Evolutionary conservation across 2,329 filamentous ascomycete genomes (phyloP).

Genomic region (Zalaria obscura): DNA sequence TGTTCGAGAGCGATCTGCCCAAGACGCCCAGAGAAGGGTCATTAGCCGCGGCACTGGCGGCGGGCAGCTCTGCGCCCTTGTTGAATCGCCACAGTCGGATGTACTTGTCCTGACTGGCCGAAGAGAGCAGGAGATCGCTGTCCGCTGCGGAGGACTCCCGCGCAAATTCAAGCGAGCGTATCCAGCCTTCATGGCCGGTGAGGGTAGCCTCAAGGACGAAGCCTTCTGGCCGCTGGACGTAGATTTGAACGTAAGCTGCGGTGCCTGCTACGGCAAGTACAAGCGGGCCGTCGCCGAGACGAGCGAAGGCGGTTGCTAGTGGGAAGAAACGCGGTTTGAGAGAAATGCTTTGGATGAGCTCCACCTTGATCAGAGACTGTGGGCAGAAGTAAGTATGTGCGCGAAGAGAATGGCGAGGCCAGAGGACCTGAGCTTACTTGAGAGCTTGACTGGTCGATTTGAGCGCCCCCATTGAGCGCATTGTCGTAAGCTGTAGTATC

Average conservation of each 20-base stretch:
- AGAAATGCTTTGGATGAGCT: conserved; percentile 55
- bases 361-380: conserved; percentile 13
- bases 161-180: conserved; percentile 70
- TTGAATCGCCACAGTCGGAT: conserved; percentile 85
- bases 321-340: conserved; percentile 73
- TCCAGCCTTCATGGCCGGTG: conserved; percentile 86
- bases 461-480: too few relatives aligned
- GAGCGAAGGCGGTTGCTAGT: conserved; percentile 55
- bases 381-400: too few relatives aligned
- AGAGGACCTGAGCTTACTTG: too few relatives aligned
- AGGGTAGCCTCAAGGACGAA: conserved; percentile 67
- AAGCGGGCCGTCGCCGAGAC: conserved; percentile 36
- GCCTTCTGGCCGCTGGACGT: conserved; percentile 40
- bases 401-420: too few relatives aligned
- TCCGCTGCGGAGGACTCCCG: conserved; percentile 39
- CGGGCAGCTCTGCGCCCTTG: conserved; percentile 50
- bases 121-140: conserved; percentile 69
- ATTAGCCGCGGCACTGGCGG: conserved; percentile 37
- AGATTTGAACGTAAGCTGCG: conserved; percentile 67
- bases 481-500: neutral
- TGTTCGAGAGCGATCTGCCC: conserved; percentile 72
- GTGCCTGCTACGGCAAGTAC: conserved; percentile 74
- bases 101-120: conserved; percentile 95
- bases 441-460: too few relatives aligned
- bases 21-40: conserved; percentile 45